Conservation (phyloP, 2,329 filamentous ascomycete genomes). For the Ophiostoma sp. region DNA sequence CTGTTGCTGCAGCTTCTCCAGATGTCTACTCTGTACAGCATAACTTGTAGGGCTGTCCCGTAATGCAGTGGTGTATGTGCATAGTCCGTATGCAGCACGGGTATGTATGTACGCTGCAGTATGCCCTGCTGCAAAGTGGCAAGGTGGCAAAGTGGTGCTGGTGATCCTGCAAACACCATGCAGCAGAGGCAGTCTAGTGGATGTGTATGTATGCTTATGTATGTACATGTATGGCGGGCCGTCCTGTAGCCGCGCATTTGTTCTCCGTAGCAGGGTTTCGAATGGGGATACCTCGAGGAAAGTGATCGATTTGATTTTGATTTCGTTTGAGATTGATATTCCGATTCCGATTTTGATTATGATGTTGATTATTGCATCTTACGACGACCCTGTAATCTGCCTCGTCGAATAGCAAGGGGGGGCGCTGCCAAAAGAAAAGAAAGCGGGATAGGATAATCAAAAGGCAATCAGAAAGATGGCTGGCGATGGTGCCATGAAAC, state of each 20-base stretch:
- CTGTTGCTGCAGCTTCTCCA: background rate
- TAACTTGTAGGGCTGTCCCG: constrained; percentile 4
- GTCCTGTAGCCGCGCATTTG: constrained; percentile 4
- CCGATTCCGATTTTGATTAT: background rate
- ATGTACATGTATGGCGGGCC: constrained; percentile 21
- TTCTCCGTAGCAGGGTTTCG: background rate
- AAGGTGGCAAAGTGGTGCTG: constrained; percentile 11
- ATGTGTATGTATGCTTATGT: constrained; percentile 9
- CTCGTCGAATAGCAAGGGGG: background rate
- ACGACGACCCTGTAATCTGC: background rate
- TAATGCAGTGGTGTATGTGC: background rate
- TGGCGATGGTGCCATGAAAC: constrained; percentile 16
- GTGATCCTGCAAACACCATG: constrained; percentile 20
- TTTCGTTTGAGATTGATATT: background rate
- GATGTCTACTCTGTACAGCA: background rate
- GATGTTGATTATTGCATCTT: background rate
- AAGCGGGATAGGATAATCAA: background rate
- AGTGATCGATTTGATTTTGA: background rate
- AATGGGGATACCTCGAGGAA: background rate
- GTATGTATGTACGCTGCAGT: constrained; percentile 23
- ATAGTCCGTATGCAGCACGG: constrained; percentile 20
- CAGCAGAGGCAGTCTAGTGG: constrained; percentile 14
- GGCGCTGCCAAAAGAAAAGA: background rate
- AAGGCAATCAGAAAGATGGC: background rate
- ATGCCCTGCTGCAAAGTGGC: constrained; percentile 1